Evolutionary conservation across 2,329 filamentous ascomycete species (phyloP), one percentile per base, ranked within the genome.

Genomic region (Botrytis tulipae): DNA sequence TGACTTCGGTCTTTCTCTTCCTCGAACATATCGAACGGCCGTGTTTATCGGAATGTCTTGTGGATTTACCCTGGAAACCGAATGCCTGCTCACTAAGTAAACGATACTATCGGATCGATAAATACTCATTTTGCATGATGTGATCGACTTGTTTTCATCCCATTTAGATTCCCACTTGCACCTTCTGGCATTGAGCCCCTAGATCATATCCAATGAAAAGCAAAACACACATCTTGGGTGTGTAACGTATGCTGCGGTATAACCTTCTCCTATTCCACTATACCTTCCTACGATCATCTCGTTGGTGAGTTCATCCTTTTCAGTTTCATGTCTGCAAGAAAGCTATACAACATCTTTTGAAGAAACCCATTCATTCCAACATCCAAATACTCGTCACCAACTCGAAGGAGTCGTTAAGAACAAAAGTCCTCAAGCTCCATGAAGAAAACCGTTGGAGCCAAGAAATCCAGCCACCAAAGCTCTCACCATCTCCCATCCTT

Each of bases 361-460:
- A 69, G 48, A 44, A 16, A 57, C 12, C 37, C 4, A 42, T 42
- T 1, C 16, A 22, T 20, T 32, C 10, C 48, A 69, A 57, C 18
- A 44, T 7, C 6, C 35, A 57, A 57, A 5, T 32, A 6, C 22
- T 32, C 6, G 29, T 32, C 48, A 32, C 48, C 40, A 59, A 57
- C 18, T 14, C 12, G 22, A 32, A 25, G n/a, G 37, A 25, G 10
- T 9, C 10, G 0, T 18, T 20, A 57, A 57, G 12, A 14, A 9
- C 25, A 59, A 57, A 59, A 9, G 18, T 32, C 18, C 29, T n/a
- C n/a, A 57, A 57, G 16, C 48, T 57, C 6, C 25, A 42, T 68
- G n/a, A 68, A 68, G 48, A 57, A 32, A 68, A 57, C 66, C 35
- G 48, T 57, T 68, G 37, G 35, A 42, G 35, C 35, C 10, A 57